Evolutionary conservation across 345 rosid genomes (phyloP).

Genomic region (Lenwebbia sp.): DNA sequence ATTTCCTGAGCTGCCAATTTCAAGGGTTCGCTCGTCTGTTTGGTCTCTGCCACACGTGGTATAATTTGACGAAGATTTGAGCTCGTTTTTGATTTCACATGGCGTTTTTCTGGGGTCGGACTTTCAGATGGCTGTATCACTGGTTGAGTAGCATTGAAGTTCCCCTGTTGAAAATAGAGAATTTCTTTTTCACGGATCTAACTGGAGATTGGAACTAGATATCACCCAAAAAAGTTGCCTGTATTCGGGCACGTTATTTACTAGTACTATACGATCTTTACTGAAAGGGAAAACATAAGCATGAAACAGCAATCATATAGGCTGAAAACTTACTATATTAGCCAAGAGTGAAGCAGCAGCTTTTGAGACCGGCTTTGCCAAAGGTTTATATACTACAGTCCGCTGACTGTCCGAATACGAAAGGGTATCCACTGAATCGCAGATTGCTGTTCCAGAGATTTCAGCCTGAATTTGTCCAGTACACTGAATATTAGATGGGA

Average conservation of each 20-base stretch:
- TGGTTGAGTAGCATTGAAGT: constrained; percentile 19
- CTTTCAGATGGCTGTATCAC: constrained; percentile 16
- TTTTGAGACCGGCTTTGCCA: constrained; percentile 78
- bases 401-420: constrained; percentile 27
- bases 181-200: not conserved
- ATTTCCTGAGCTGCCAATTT: constrained; percentile 12
- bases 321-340: constrained; percentile 51
- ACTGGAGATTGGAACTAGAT: not conserved
- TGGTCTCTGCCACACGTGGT: constrained; percentile 15
- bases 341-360: constrained; percentile 65
- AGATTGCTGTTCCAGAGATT: constrained; percentile 12
- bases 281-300: not conserved
- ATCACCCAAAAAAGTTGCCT: not conserved
- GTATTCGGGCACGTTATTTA: not conserved
- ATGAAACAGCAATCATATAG: not conserved
- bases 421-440: constrained; percentile 29
- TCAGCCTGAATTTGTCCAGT: constrained; percentile 21
- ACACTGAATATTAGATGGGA: not conserved
- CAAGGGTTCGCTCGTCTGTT: constrained; percentile 18
- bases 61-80: constrained; percentile 15
- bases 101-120: constrained; percentile 19
- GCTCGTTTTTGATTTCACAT: constrained; percentile 18
- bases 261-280: not conserved
- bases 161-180: constrained; percentile 31
- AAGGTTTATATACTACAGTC: constrained; percentile 65